Percentiles rank a stretch among this genome's conserved stretches.
Conservation (phyloP, 1,284 basidiomycete genomes). For the Microbotryum lychnidis-dioicae region DNA sequence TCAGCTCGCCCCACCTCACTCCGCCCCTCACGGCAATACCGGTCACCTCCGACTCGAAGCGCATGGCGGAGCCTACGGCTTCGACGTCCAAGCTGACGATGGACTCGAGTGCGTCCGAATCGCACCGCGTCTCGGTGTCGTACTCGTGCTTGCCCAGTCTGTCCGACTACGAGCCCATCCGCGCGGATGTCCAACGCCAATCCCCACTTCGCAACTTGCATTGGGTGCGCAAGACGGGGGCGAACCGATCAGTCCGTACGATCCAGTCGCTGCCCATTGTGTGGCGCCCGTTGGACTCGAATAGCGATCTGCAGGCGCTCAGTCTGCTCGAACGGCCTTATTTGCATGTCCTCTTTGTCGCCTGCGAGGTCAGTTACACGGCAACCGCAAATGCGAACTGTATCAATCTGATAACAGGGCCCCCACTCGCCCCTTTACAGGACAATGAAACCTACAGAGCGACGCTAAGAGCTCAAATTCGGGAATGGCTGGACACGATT, state of each 20-base stretch:
- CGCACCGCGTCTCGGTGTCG: conserved; percentile 14
- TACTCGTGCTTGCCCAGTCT: conserved; percentile 21
- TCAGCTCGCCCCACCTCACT: background rate
- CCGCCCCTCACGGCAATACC: background rate
- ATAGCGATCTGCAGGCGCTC: conserved; percentile 57
- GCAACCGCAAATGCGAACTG: background rate
- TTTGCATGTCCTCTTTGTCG: conserved; percentile 73
- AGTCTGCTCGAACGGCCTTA: conserved; percentile 77
- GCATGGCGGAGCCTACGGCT: background rate
- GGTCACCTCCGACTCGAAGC: background rate
- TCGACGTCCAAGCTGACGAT: background rate
- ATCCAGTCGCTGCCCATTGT: conserved; percentile 77
- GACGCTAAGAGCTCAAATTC: conserved; percentile 70
- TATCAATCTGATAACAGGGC: no score
- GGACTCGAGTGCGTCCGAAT: background rate
- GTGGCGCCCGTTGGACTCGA: conserved; percentile 48
- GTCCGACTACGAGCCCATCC: conserved; percentile 39
- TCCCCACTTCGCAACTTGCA: conserved; percentile 79
- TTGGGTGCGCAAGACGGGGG: conserved; percentile 61
- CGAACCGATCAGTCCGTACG: conserved; percentile 63
- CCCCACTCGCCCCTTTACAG: conserved; percentile 46
- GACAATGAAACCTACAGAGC: conserved; percentile 76
- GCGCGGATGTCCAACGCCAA: conserved; percentile 55
- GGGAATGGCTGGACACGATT: conserved; percentile 74
- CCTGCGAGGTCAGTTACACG: conserved; percentile 62